A percentile compares a stretch with the other conserved stretches of the same genome.
These are phyloP conservation scores for Candida coleopterorum DNA, from an alignment of 805 yeast genomes.

Conservation along the genomic window DNA sequence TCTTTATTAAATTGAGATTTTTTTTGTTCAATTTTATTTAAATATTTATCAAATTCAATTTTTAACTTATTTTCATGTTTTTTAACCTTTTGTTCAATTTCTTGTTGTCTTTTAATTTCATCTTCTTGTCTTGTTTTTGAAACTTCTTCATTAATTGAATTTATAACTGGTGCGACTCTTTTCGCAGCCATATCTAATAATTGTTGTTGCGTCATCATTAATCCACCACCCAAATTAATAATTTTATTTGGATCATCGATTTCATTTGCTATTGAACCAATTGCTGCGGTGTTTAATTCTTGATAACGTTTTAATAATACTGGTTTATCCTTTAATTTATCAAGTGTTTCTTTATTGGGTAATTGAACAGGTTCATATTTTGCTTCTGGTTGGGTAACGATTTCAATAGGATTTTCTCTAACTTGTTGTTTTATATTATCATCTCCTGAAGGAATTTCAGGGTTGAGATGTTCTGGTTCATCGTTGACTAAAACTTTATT, in stretches of 20 bases:
- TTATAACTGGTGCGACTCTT: slow-evolving; percentile 52
- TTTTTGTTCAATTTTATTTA: slow-evolving; percentile 33
- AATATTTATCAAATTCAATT: slow-evolving; percentile 32
- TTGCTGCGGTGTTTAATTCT: slow-evolving; percentile 46
- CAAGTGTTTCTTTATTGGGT: slow-evolving; percentile 34
- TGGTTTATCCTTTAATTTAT: slow-evolving; percentile 43
- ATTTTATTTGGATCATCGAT: slow-evolving; percentile 47
- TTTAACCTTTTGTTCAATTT: slow-evolving; percentile 30
- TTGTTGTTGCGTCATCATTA: slow-evolving; percentile 50
- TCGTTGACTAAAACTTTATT: slow-evolving; percentile 8
- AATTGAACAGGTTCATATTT: slow-evolving; percentile 31
- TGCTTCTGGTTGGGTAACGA: slow-evolving; percentile 28
- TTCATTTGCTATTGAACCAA: slow-evolving; percentile 34
- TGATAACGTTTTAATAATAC: slow-evolving; percentile 43
- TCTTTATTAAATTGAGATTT: slow-evolving; percentile 39
- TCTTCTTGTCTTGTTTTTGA: slow-evolving; percentile 40
- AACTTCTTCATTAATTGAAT: slow-evolving; percentile 48
- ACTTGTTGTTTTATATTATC: slow-evolving; percentile 25
- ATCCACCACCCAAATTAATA: slow-evolving; percentile 51
- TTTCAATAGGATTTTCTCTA: slow-evolving; percentile 30
- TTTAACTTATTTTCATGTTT: slow-evolving; percentile 33
- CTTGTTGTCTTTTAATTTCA: slow-evolving; percentile 35
- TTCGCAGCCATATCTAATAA: slow-evolving; percentile 51
- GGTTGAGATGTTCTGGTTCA: slow-evolving; percentile 2
- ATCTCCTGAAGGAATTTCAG: slow-evolving; percentile 14